Evolutionary conservation across 441 rosid genomes (phyloP).

Genomic region (Metrosideros polymorpha): DNA sequence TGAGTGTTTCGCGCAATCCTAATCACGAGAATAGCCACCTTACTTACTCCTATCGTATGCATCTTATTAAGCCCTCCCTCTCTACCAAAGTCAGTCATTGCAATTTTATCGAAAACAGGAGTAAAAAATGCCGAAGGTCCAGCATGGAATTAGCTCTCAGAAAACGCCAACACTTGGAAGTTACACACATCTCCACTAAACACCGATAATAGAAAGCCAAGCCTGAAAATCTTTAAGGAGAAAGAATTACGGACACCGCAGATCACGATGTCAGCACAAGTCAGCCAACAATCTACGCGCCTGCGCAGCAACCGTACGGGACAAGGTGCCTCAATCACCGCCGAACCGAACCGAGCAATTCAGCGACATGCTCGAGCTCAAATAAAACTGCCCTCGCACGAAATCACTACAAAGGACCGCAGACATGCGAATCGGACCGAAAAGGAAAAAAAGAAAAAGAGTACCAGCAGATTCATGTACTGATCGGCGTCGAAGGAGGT

Average conservation of each 20-base stretch:
- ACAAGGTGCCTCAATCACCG: not conserved
- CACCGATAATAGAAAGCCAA: not conserved
- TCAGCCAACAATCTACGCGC: not conserved
- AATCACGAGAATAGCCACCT: not conserved
- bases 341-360: not conserved
- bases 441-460: not conserved
- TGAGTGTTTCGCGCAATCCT: not conserved
- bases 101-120: not conserved
- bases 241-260: not conserved
- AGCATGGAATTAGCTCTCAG: not conserved
- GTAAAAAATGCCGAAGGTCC: not conserved
- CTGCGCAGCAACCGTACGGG: not conserved
- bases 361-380: not conserved
- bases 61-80: not conserved
- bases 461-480: conserved; percentile 89
- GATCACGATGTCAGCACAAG: not conserved
- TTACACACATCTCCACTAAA: not conserved
- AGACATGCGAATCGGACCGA: not conserved
- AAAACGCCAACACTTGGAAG: not conserved
- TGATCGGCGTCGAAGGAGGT: conserved; percentile 79
- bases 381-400: not conserved
- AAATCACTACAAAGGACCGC: not conserved
- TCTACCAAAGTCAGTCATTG: not conserved
- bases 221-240: not conserved
- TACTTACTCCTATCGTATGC: not conserved